These are phyloP conservation scores for Nicotiana sylvestris DNA, from an alignment of 257 asterid species.

Conservation along the genomic window DNA sequence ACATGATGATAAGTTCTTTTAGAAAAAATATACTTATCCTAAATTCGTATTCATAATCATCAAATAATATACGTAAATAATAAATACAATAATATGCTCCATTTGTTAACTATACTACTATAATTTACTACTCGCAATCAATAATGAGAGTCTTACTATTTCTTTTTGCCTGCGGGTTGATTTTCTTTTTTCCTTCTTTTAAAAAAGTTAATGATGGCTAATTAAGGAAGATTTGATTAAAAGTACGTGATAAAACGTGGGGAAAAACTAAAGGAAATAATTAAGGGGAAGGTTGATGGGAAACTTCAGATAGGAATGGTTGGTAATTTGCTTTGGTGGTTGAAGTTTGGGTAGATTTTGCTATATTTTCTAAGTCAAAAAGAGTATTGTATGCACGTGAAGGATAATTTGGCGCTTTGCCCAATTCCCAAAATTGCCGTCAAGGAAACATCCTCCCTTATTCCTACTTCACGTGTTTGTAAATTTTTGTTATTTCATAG, in stretches of 20 bases:
- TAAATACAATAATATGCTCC: too few species aligned
- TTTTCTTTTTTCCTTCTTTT: too few species aligned
- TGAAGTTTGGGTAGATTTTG: neutral
- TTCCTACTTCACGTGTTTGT: neutral
- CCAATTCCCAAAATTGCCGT: neutral
- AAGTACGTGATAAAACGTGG: slow-evolving; percentile 10
- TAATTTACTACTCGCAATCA: too few species aligned
- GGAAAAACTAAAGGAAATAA: neutral
- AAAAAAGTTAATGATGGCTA: neutral
- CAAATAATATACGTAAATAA: too few species aligned
- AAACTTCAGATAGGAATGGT: neutral
- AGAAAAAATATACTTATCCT: too few species aligned
- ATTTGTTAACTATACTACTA: too few species aligned
- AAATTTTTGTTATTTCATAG: neutral
- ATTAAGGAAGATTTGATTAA: neutral
- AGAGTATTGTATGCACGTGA: slow-evolving; percentile 18
- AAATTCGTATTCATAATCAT: too few species aligned
- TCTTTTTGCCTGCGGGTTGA: too few species aligned
- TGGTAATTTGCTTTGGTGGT: neutral
- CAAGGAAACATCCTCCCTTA: slow-evolving; percentile 17
- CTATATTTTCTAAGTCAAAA: slow-evolving; percentile 10
- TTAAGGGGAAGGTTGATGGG: neutral
- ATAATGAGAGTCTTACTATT: too few species aligned
- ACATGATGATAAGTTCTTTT: too few species aligned
- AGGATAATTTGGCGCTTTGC: neutral